Base-by-base conservation (phyloP, 208 protist species). In the Angomonas ambiguus region DNA sequence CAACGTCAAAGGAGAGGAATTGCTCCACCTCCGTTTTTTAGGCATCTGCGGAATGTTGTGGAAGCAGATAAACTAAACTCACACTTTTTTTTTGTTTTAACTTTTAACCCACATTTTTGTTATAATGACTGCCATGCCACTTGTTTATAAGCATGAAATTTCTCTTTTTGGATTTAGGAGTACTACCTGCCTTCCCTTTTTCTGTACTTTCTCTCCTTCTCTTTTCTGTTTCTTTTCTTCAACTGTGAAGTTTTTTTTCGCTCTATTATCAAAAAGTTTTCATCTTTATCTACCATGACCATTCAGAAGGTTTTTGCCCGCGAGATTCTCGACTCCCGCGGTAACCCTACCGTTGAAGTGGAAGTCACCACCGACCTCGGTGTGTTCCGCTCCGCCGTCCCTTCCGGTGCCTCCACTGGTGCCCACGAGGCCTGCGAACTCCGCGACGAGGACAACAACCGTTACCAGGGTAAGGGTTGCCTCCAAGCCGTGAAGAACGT, bases 371-470 rank as follows among this genome's bases (percentile, higher is more conserved):
- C 97, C 45, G 92, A 86, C 20, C 59, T 87, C 20, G 96, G 97
- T 53, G 61, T 97, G 18, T 99, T 99, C 88, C 93, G 97, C 69
- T 94, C 95, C 16, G 96, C 95, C 27, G 98, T 98, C 18, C 99
- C 99, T 30, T 98, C 93, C 18, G 98, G 99, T 68, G 99, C 99
- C 3, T 99, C 98, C 22, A 99, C 98, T 32, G 99, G 99, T 69
- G 85, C 96, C 30, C 91, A 99, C 72, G 98, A 99, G 83, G 98
- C 98, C 22, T 89, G 87, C 61, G 98, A 99, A 83, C 85, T 99
- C 32, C 92, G 98, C 68, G 99, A 99, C 73, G 88, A 80, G 55
- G 97, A 97, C 79, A 93, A 96, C 69, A 71, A 69, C 31, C 76
- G 85, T 51, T 99, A 98, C 84, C 60, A 91, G 24, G 99, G 98